Percentiles rank a stretch among this genome's conserved stretches.
These are phyloP conservation scores for Scalesia atractyloides DNA, from an alignment of 129 eudicot genomes.

Conservation along the genomic window DNA sequence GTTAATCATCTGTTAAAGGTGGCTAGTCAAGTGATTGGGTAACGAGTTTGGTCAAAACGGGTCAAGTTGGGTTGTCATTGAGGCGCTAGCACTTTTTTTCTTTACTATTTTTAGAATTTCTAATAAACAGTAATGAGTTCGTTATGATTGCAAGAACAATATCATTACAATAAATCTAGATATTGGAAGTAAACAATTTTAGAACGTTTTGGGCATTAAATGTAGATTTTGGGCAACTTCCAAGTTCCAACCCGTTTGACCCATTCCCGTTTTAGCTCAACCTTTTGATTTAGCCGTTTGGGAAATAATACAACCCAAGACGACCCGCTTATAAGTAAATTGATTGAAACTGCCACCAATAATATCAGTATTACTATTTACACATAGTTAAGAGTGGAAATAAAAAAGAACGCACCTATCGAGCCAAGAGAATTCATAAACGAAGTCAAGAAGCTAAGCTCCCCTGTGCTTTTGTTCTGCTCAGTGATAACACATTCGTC, in stretches of 20 bases:
- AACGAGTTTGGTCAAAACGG: neutral
- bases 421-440: slow-evolving; percentile 88
- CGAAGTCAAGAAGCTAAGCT: slow-evolving; percentile 87
- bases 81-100: neutral
- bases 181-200: neutral
- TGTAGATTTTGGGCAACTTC: neutral
- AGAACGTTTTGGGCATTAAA: neutral
- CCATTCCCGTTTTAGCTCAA: neutral
- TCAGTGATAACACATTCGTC: slow-evolving; percentile 29
- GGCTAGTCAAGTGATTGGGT: neutral
- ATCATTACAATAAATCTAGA: neutral
- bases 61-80: neutral
- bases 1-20: neutral
- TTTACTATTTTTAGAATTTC: neutral
- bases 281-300: neutral
- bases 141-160: neutral
- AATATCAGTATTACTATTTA: neutral
- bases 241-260: neutral
- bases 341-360: neutral
- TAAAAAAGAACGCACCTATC: slow-evolving; percentile 53
- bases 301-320: neutral
- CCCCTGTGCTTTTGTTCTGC: slow-evolving; percentile 96
- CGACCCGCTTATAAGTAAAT: neutral
- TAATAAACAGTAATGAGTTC: neutral
- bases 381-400: neutral